Conservation (phyloP, 225 moss, liverwort and hornwort genomes). For the Climacium dendroides region DNA sequence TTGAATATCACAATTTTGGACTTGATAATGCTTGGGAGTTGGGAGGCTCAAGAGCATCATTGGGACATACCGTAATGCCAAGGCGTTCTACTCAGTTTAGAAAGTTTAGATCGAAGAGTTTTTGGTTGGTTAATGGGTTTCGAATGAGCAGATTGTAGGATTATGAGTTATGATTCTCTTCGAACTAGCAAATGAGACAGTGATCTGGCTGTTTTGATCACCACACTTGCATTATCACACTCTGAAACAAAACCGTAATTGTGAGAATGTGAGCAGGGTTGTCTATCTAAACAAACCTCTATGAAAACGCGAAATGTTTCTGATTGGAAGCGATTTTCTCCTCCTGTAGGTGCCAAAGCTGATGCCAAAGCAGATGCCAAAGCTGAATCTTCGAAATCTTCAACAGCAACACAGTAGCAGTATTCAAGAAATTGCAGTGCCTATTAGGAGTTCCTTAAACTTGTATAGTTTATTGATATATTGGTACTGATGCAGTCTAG, state of each 20-base stretch:
- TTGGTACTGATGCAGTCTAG: not conserved
- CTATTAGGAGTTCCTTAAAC: not conserved
- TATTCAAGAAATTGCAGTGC: not conserved
- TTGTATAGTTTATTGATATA: not conserved
- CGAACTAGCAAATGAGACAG: not conserved
- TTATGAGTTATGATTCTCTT: not conserved
- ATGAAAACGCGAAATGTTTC: not conserved
- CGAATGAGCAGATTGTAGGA: not conserved
- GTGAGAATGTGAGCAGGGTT: not conserved
- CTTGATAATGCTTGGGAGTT: not conserved
- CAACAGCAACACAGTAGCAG: not conserved
- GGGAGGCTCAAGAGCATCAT: not conserved
- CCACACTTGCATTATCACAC: too few species aligned
- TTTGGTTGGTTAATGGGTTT: not conserved
- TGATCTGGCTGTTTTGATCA: not conserved
- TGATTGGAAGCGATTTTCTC: not conserved
- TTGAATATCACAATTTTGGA: not conserved
- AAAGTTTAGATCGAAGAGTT: not conserved
- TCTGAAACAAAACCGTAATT: not conserved
- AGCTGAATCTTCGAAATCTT: not conserved
- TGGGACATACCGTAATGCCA: not conserved
- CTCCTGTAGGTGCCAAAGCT: not conserved
- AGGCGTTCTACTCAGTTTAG: not conserved
- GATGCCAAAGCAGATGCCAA: too few species aligned
- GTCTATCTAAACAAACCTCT: not conserved